Evolutionary conservation across 371 early-diverging fungal species (phyloP).

Genomic region (Actinomucor elegans): DNA sequence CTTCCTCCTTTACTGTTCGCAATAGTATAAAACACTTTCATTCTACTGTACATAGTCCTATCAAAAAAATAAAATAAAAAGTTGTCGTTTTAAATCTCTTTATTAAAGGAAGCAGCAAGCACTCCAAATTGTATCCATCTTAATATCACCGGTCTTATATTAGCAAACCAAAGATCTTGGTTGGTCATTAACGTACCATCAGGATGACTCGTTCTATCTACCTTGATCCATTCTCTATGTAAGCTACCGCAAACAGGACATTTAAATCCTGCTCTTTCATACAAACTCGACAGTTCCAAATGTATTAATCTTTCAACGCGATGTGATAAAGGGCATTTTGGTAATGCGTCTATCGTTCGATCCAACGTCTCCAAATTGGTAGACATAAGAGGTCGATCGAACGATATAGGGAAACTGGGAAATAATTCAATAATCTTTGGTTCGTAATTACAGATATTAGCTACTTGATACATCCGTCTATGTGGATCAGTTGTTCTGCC

Average conservation of each 20-base stretch:
- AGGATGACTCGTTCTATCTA: conserved; percentile 4
- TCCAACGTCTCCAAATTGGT: conserved; percentile 25
- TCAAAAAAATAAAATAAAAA: not conserved
- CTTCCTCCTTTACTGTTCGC: too few species aligned
- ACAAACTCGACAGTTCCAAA: conserved; percentile 43
- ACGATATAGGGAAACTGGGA: conserved; percentile 26
- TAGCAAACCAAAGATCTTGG: conserved; percentile 23
- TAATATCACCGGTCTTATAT: conserved; percentile 30
- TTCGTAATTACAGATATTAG: conserved; percentile 39
- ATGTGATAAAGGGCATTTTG: conserved; percentile 47
- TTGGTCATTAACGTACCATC: conserved; percentile 19
- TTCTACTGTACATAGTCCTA: not conserved
- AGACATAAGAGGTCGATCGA: conserved; percentile 8
- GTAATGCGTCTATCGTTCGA: conserved; percentile 1
- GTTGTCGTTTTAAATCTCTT: not conserved
- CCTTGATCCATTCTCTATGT: conserved; percentile 54
- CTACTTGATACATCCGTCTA: conserved; percentile 54
- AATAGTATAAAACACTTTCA: too few species aligned
- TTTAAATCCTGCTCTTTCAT: conserved; percentile 20
- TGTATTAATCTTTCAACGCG: conserved; percentile 58
- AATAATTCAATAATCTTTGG: conserved; percentile 50
- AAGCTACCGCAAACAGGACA: conserved; percentile 39
- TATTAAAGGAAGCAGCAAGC: conserved; percentile 10
- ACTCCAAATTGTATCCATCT: conserved; percentile 41
- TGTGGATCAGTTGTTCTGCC: conserved; percentile 52